These are phyloP conservation scores for Colletotrichum endophyticum DNA, from an alignment of 2,329 filamentous ascomycete species.

Conservation along the genomic window DNA sequence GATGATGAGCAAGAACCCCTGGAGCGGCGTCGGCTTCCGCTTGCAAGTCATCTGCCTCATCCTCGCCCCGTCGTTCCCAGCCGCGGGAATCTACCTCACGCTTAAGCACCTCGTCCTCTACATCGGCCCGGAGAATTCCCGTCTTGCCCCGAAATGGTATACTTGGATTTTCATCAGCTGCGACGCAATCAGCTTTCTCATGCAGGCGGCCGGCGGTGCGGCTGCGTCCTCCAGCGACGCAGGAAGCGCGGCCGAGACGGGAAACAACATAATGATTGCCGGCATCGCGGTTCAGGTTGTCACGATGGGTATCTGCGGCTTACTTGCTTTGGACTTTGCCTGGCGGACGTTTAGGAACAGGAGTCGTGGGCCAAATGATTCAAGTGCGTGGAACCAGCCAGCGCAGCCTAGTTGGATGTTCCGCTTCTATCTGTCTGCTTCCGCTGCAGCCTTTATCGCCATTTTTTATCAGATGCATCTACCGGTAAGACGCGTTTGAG, in stretches of 20 bases:
- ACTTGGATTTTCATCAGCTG: conserved; percentile 64
- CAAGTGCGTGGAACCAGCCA: neutral
- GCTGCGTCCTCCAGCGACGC: conserved; percentile 33
- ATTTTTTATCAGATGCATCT: neutral
- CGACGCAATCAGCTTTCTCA: conserved; percentile 58
- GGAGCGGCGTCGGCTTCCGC: neutral
- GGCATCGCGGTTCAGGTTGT: neutral
- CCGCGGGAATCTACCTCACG: conserved; percentile 17
- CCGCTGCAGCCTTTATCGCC: neutral
- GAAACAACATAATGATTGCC: neutral
- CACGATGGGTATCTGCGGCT: neutral
- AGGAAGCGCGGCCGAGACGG: neutral
- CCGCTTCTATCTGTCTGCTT: neutral
- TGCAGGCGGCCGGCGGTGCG: conserved; percentile 63
- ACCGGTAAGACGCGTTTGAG: neutral
- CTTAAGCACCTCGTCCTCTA: conserved; percentile 7
- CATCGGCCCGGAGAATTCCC: neutral
- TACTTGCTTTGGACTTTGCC: neutral
- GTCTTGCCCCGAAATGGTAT: conserved; percentile 34
- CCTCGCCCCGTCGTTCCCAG: conserved; percentile 18
- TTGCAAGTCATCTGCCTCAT: conserved; percentile 14
- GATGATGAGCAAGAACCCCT: conserved; percentile 12
- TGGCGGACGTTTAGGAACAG: neutral
- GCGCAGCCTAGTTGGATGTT: neutral
- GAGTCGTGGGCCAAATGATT: neutral